Base-by-base conservation (phyloP, 2,329 filamentous ascomycete genomes). In the Trichoderma brevicompactum region DNA sequence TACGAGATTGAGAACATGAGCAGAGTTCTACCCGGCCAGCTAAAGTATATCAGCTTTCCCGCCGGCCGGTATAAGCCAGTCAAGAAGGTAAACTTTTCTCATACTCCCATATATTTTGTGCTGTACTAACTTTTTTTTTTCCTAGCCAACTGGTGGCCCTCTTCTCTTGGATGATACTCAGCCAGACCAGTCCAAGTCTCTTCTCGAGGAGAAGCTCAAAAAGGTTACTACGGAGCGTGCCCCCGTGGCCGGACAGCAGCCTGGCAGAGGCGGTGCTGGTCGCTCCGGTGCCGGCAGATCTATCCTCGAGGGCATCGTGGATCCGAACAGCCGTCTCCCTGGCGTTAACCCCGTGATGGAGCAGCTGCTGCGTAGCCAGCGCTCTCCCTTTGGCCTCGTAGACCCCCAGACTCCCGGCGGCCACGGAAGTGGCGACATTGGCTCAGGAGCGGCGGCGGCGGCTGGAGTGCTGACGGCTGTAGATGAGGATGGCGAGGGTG, bases 1-100 rank as follows among this genome's bases (percentile, higher is more conserved):
- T 97, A 95, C 76, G 93, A 97, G 69, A 86, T 99, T 68, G 92
- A 95, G 75, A 99, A 99, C 82, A 96, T 99, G 92, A 96, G 91
- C 63, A 87, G 95, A 72, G 93, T 99, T 41, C 86, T 99, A 54
- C 95, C 94, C 1, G 87, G 88, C 53, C 95, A 99, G 81, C 86
- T 98, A 74, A 97, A 96, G 82, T 97, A 94, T 78, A 92, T 99
- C 74, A 96, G 88, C 78, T 97, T 99, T 83, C 88, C 92, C 55
- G 87, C 92, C 69, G 91, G 92, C 52, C 89, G 96, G 71, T 99
- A 97, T 79, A 92, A 91, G 83, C 94, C 95, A 41, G 94, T 98
- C 67, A 88, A 88, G 78, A 85, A 96, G 87, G 92, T 94, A 80
- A 76, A 83, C 78, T 13, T 5, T 17, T 15, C 32, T 64, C 66